phyloP scores from a whole-genome alignment of 371 early-diverging fungal species.

The Mucor ambiguus region DNA sequence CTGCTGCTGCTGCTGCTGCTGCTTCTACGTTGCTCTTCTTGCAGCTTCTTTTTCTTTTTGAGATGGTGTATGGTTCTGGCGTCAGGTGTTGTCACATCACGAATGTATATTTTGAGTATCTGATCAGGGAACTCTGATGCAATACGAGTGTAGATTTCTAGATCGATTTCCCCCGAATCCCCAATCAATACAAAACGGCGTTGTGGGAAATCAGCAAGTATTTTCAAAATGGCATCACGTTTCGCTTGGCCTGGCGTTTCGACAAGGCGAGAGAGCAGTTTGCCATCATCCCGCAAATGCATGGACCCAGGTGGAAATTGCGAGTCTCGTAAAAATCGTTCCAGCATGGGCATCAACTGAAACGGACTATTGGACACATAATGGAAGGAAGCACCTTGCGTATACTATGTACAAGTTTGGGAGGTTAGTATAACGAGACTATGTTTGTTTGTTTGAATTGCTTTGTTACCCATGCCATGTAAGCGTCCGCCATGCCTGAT shows the following conservation, averaged over 20 bases:
- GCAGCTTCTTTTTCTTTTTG: neutral
- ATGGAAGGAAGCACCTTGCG: conserved; percentile 77
- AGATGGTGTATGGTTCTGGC: neutral
- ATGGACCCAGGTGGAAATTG: conserved; percentile 84
- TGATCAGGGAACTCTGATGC: conserved; percentile 63
- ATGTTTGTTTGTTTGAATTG: neutral
- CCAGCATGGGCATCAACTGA: conserved; percentile 79
- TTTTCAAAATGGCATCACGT: conserved; percentile 56
- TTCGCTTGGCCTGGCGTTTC: conserved; percentile 57
- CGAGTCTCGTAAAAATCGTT: conserved; percentile 67
- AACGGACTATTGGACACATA: conserved; percentile 93
- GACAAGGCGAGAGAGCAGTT: conserved; percentile 34
- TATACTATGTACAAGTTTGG: conserved; percentile 35
- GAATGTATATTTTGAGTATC: conserved; percentile 83
- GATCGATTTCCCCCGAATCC: conserved; percentile 89
- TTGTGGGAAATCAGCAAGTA: conserved; percentile 77
- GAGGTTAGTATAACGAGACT: neutral
- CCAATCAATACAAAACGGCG: conserved; percentile 88
- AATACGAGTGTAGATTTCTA: conserved; percentile 77
- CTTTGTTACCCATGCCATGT: conserved; percentile 60
- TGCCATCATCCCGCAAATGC: conserved; percentile 66
- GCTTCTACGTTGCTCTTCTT: neutral
- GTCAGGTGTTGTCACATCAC: conserved; percentile 66
- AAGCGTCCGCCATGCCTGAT: conserved; percentile 74
- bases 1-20: neutral